A percentile compares a stretch with the other conserved stretches of the same genome.
These are phyloP conservation scores for Umbelopsis sp. DNA, from an alignment of 192 early-diverging fungal genomes.

Conservation along the genomic window DNA sequence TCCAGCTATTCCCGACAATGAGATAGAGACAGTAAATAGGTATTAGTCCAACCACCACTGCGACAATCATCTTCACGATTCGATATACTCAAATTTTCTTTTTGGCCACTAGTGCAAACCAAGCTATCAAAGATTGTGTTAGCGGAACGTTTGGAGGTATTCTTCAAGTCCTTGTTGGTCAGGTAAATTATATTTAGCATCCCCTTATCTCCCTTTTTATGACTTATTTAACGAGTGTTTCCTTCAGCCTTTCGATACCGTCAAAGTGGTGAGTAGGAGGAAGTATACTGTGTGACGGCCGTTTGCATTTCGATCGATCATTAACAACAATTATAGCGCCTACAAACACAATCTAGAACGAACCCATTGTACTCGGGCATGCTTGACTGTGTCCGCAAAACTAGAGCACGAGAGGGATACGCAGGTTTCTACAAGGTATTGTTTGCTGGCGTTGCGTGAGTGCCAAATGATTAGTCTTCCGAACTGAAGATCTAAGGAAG, in stretches of 20 bases:
- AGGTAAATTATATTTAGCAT: conserved; percentile 30
- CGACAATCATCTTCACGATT: no score
- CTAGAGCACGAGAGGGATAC: conserved; percentile 77
- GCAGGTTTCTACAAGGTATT: conserved; percentile 83
- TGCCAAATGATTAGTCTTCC: conserved; percentile 6
- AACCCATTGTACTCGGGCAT: conserved; percentile 74
- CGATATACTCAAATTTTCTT: no score
- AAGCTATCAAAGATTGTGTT: conserved; percentile 73
- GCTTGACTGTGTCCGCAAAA: conserved; percentile 88
- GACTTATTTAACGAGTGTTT: not conserved
- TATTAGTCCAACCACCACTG: no score
- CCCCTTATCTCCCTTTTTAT: not conserved
- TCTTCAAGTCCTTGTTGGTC: conserved; percentile 75
- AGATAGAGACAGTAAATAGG: no score
- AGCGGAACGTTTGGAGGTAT: conserved; percentile 79
- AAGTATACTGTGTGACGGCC: not conserved
- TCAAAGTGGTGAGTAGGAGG: conserved; percentile 68
- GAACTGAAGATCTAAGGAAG: not conserved
- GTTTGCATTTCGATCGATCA: not conserved
- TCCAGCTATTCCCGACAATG: no score
- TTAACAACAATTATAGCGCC: conserved; percentile 49
- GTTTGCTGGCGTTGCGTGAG: not conserved
- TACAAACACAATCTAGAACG: conserved; percentile 87
- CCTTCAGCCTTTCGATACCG: conserved; percentile 72
- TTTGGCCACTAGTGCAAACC: conserved; percentile 10